Percentiles rank a stretch among this genome's conserved stretches.
These are phyloP conservation scores for Colletotrichum sp. DNA, from an alignment of 2,329 filamentous ascomycete species.

Conservation along the genomic window DNA sequence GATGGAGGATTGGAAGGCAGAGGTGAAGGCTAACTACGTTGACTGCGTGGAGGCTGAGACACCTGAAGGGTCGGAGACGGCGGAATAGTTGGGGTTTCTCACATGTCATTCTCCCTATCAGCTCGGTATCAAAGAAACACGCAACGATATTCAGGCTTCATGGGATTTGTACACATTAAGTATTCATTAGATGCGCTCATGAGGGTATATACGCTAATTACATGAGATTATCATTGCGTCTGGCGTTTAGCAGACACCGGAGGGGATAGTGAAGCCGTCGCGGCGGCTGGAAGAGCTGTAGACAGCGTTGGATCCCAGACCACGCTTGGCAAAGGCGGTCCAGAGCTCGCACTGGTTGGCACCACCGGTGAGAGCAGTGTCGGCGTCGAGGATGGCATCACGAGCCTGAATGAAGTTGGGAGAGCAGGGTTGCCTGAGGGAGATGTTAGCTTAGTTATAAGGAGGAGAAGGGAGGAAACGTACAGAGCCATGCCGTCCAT, in stretches of 20 bases:
- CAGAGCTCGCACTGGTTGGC: conserved; percentile 57
- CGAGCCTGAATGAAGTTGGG: conserved; percentile 58
- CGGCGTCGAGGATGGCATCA: conserved; percentile 62
- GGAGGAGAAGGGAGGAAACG: conserved; percentile 2
- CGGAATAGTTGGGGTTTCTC: not conserved
- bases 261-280: conserved; percentile 35
- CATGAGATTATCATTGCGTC: not conserved
- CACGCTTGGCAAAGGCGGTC: conserved; percentile 62
- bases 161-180: not conserved
- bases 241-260: conserved; percentile 23
- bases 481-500: conserved; percentile 54
- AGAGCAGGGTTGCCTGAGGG: conserved; percentile 55
- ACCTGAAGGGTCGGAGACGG: not conserved
- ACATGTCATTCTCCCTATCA: not conserved
- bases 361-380: conserved; percentile 55
- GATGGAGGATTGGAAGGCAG: not conserved
- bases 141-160: not conserved
- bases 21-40: not conserved
- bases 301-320: conserved; percentile 47
- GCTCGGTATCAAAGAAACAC: not conserved
- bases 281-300: conserved; percentile 32
- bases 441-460: not conserved
- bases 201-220: not conserved
- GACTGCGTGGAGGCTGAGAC: not conserved
- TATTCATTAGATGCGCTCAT: not conserved